phyloP scores from a whole-genome alignment of 768 basidiomycete genomes.

The Suillus bovinus region DNA sequence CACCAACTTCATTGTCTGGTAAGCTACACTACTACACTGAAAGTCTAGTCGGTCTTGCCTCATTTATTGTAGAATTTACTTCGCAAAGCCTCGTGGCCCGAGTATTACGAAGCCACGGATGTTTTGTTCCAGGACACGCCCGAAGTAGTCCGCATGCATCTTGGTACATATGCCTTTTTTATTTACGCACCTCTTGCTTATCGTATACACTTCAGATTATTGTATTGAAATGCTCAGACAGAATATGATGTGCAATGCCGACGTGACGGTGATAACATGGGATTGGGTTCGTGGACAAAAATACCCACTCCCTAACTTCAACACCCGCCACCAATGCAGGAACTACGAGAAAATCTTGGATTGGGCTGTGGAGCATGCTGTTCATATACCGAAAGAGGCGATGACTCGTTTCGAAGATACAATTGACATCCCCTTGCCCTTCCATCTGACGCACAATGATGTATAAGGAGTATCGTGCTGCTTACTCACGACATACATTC shows the following conservation, averaged over 20 bases:
- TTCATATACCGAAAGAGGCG: not conserved
- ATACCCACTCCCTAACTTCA: not conserved
- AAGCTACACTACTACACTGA: not conserved
- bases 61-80: slow-evolving; percentile 8
- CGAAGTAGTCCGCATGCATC: slow-evolving; percentile 7
- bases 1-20: slow-evolving; percentile 16
- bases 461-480: not conserved
- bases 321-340: slow-evolving; percentile 5
- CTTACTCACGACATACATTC: no score
- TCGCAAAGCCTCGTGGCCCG: slow-evolving; percentile 8
- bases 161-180: not conserved
- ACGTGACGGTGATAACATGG: slow-evolving; percentile 12
- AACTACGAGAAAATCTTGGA: slow-evolving; percentile 2
- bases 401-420: not conserved
- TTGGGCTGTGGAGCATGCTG: not conserved
- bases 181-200: not conserved
- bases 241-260: slow-evolving; percentile 14
- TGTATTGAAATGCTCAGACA: slow-evolving; percentile 13
- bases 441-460: not conserved
- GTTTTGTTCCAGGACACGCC: slow-evolving; percentile 6
- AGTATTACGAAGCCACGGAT: slow-evolving; percentile 8
- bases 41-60: not conserved
- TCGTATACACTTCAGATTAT: not conserved
- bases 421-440: not conserved
- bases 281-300: slow-evolving; percentile 9